phyloP scores from a whole-genome alignment of 176 grass and related monocot species.

The Panicum miliaceum region DNA sequence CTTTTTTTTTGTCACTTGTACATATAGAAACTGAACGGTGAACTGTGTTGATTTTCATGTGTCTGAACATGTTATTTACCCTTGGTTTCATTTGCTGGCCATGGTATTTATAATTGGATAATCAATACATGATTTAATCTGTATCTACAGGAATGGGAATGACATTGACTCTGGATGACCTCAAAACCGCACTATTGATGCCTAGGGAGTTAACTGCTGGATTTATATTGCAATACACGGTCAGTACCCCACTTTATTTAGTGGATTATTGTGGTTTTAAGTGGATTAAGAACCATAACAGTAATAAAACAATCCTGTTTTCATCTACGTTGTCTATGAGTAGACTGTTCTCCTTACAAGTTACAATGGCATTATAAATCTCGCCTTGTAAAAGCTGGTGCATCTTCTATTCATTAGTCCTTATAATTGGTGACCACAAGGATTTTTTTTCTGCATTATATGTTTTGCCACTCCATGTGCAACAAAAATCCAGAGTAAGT shows the following conservation, averaged over 20 bases:
- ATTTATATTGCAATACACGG: constrained; percentile 85
- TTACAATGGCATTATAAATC: background rate
- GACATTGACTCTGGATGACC: constrained; percentile 84
- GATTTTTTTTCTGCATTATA: background rate
- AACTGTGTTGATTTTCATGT: constrained; percentile 23
- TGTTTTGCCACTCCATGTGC: background rate
- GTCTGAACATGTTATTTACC: background rate
- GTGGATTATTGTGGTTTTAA: background rate
- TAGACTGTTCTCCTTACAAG: background rate
- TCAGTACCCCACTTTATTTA: constrained; percentile 33
- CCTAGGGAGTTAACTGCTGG: constrained; percentile 79
- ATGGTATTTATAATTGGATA: constrained; percentile 4
- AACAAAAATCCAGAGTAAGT: background rate
- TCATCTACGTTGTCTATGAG: background rate
- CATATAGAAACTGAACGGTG: background rate
- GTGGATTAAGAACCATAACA: background rate
- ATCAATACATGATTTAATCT: constrained; percentile 7
- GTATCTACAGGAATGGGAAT: constrained; percentile 81
- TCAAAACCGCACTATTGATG: constrained; percentile 73
- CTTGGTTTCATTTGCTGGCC: background rate
- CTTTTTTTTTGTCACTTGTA: background rate
- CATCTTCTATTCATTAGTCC: background rate
- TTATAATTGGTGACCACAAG: background rate
- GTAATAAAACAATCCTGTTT: background rate
- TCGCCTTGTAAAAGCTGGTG: background rate